phyloP scores from a whole-genome alignment of 2,329 filamentous ascomycete genomes.

The Corinectria fuckeliana region DNA sequence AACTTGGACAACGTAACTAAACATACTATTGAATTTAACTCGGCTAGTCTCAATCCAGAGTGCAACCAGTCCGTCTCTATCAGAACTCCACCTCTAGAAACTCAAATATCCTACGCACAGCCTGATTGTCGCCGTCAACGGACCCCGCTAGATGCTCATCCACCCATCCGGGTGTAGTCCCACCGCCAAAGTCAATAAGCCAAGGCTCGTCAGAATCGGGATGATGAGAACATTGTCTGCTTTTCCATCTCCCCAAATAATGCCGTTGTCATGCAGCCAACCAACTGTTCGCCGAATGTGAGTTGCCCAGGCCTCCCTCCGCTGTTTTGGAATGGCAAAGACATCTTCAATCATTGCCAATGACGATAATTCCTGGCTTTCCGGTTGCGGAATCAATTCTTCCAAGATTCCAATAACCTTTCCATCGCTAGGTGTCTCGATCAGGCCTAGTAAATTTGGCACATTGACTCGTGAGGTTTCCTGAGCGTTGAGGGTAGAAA shows the following conservation, averaged over 20 bases:
- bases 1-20: too few species aligned
- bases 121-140: neutral
- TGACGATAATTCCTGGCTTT: neutral
- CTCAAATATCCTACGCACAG: neutral
- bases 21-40: too few species aligned
- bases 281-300: conserved; percentile 20
- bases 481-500: neutral
- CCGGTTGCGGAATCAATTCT: neutral
- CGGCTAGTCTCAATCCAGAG: too few species aligned
- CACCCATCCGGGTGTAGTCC: neutral
- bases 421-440: neutral
- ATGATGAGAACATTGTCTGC: conserved; percentile 23
- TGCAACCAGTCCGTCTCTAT: too few species aligned
- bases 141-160: neutral
- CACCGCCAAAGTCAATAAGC: conserved; percentile 22
- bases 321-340: neutral
- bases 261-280: conserved; percentile 12
- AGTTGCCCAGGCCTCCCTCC: conserved; percentile 10
- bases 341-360: neutral
- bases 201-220: conserved; percentile 12
- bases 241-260: conserved; percentile 25
- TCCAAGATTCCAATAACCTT: conserved; percentile 9
- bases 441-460: neutral
- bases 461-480: neutral
- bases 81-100: neutral